A percentile compares a stretch with the other conserved stretches of the same genome.
Evolutionary conservation across 495 filamentous ascomycete species (phyloP).

Genomic region (Oleoguttula mirabilis): DNA sequence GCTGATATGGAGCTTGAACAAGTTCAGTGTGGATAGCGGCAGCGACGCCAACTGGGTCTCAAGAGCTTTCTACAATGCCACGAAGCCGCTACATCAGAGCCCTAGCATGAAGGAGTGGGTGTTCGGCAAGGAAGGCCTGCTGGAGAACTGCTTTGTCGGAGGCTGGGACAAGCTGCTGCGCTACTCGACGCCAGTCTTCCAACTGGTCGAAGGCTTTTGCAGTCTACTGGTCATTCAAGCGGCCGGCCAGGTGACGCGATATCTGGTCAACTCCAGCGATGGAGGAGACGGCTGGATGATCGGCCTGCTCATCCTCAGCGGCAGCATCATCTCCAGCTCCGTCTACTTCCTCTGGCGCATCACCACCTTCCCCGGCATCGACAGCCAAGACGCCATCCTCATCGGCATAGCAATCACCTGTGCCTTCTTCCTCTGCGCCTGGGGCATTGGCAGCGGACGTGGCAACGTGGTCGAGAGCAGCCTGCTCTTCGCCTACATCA

Average conservation of each 20-base stretch:
- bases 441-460: slow-evolving; percentile 86
- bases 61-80: slow-evolving; percentile 61
- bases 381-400: slow-evolving; percentile 83
- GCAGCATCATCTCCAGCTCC: slow-evolving; percentile 81
- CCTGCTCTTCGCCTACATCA: slow-evolving; percentile 89
- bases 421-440: slow-evolving; percentile 80
- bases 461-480: slow-evolving; percentile 95
- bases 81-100: slow-evolving; percentile 34
- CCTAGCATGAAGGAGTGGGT: slow-evolving; percentile 65
- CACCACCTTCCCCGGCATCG: slow-evolving; percentile 81
- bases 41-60: slow-evolving; percentile 63
- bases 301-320: slow-evolving; percentile 71
- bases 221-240: slow-evolving; percentile 92
- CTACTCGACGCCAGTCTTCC: slow-evolving; percentile 92
- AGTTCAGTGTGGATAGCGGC: slow-evolving; percentile 78
- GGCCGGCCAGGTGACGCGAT: slow-evolving; percentile 85
- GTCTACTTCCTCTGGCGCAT: slow-evolving; percentile 96
- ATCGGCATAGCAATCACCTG: slow-evolving; percentile 88
- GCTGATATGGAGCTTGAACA: slow-evolving; percentile 86
- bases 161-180: slow-evolving; percentile 80
- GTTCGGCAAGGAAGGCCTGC: slow-evolving; percentile 64
- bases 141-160: slow-evolving; percentile 68
- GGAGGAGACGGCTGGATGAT: slow-evolving; percentile 98
- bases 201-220: slow-evolving; percentile 90
- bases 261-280: slow-evolving; percentile 73